These are phyloP conservation scores for Monilinia fructigena DNA, from an alignment of 2,329 filamentous ascomycete genomes.

Conservation along the genomic window DNA sequence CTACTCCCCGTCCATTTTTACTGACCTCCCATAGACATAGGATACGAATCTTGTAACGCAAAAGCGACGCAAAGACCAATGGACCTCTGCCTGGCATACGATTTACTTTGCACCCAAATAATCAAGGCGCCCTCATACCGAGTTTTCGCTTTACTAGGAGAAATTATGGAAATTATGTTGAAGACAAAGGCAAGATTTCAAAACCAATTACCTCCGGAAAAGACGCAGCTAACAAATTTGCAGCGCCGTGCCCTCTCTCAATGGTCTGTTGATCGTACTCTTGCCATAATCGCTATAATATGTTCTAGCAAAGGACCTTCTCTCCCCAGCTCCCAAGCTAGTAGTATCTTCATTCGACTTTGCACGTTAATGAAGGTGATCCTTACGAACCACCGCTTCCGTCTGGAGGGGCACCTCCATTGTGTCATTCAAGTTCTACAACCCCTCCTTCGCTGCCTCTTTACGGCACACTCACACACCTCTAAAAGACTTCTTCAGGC, in stretches of 20 bases:
- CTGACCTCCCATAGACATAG: constrained; percentile 28
- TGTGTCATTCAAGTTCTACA: constrained; percentile 55
- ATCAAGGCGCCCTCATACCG: constrained; percentile 31
- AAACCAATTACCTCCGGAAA: constrained; percentile 8
- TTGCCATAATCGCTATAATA: constrained; percentile 38
- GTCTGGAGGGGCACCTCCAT: constrained; percentile 62
- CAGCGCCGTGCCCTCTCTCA: constrained; percentile 38
- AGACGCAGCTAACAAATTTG: neutral
- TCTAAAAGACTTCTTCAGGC: constrained; percentile 32
- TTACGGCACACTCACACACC: constrained; percentile 43
- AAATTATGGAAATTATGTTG: constrained; percentile 39
- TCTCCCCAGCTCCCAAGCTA: constrained; percentile 28
- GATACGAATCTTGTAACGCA: constrained; percentile 25
- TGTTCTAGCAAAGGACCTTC: constrained; percentile 36
- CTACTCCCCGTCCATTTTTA: constrained; percentile 7
- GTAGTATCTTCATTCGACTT: constrained; percentile 37
- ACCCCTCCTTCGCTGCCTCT: constrained; percentile 54
- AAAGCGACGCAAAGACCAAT: constrained; percentile 22
- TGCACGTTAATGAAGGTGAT: constrained; percentile 56
- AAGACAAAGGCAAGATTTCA: constrained; percentile 36
- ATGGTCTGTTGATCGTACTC: constrained; percentile 40
- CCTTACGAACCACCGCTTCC: constrained; percentile 59
- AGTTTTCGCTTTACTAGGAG: constrained; percentile 37
- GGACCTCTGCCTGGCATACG: constrained; percentile 34
- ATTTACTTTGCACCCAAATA: constrained; percentile 31